Evolutionary conservation across 192 early-diverging fungal species (phyloP).

Genomic region (Umbelopsis isabellina): DNA sequence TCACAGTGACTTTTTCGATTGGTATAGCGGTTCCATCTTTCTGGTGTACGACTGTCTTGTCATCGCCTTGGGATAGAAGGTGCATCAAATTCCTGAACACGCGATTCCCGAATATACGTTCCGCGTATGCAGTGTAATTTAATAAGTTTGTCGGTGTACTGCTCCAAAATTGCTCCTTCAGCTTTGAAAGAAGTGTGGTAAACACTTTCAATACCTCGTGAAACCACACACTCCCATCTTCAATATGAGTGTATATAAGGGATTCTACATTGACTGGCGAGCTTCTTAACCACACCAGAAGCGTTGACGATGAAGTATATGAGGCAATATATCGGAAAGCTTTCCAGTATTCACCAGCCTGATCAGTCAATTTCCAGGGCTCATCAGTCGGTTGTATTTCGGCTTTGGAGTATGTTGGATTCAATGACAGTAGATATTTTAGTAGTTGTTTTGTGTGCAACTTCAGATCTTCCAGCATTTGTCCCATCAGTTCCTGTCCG

Average conservation of each 20-base stretch:
- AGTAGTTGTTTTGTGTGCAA: background rate
- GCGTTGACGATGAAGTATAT: background rate
- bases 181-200: constrained; percentile 19
- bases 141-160: background rate
- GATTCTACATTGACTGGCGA: constrained; percentile 14
- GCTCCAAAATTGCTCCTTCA: constrained; percentile 27
- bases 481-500: background rate
- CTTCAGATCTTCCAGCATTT: constrained; percentile 3
- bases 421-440: background rate
- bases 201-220: constrained; percentile 28
- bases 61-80: constrained; percentile 28
- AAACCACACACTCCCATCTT: constrained; percentile 21
- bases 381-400: background rate
- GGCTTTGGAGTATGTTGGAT: constrained; percentile 11
- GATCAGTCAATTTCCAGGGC: constrained; percentile 5
- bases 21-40: constrained; percentile 29
- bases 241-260: background rate
- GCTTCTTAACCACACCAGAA: constrained; percentile 15
- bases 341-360: constrained; percentile 34
- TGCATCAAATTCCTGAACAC: constrained; percentile 29
- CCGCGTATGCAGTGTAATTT: constrained; percentile 14
- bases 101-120: constrained; percentile 20
- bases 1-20: constrained; percentile 23
- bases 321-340: constrained; percentile 14
- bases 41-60: constrained; percentile 22